Evolutionary conservation across 2,329 filamentous ascomycete genomes (phyloP).

Genomic region (Zymoseptoria pseudotritici): DNA sequence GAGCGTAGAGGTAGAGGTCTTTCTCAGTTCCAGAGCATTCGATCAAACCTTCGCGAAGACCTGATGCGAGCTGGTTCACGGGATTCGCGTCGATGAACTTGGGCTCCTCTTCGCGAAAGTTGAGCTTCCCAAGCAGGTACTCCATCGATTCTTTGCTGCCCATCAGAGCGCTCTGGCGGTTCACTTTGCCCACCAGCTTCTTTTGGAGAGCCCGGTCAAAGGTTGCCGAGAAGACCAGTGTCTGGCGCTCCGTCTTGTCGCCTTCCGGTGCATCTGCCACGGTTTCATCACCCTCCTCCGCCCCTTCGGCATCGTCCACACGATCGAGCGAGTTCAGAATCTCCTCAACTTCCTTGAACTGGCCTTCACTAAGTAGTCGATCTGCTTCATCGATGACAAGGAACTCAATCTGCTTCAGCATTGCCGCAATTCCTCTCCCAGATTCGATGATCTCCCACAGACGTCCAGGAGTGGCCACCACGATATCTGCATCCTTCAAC

Average conservation of each 20-base stretch:
- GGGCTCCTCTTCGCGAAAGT: slow-evolving; percentile 75
- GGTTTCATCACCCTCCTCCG: slow-evolving; percentile 27
- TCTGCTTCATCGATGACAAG: slow-evolving; percentile 93
- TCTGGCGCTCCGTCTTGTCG: slow-evolving; percentile 53
- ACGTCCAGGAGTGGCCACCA: slow-evolving; percentile 77
- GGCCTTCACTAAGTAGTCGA: slow-evolving; percentile 79
- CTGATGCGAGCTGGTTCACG: slow-evolving; percentile 75
- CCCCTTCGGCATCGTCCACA: slow-evolving; percentile 40
- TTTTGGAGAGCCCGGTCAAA: slow-evolving; percentile 88
- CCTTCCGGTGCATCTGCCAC: background rate
- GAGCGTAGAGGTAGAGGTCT: slow-evolving; percentile 87
- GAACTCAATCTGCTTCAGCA: slow-evolving; percentile 68
- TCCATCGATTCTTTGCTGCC: slow-evolving; percentile 61
- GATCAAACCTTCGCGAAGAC: slow-evolving; percentile 79
- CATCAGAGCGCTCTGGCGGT: slow-evolving; percentile 54
- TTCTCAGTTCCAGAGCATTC: slow-evolving; percentile 94
- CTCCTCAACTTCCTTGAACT: slow-evolving; percentile 90
- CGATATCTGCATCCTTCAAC: slow-evolving; percentile 74
- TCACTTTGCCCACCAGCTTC: slow-evolving; percentile 74
- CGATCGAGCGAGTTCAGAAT: slow-evolving; percentile 76
- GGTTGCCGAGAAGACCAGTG: slow-evolving; percentile 91
- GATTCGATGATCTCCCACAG: slow-evolving; percentile 89
- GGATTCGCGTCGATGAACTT: slow-evolving; percentile 92
- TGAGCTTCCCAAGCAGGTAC: slow-evolving; percentile 82
- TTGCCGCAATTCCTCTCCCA: slow-evolving; percentile 59